A percentile compares a stretch with the other conserved stretches of the same genome.
Conservation (phyloP, 331 rosid species). For the Arachis monticola region DNA sequence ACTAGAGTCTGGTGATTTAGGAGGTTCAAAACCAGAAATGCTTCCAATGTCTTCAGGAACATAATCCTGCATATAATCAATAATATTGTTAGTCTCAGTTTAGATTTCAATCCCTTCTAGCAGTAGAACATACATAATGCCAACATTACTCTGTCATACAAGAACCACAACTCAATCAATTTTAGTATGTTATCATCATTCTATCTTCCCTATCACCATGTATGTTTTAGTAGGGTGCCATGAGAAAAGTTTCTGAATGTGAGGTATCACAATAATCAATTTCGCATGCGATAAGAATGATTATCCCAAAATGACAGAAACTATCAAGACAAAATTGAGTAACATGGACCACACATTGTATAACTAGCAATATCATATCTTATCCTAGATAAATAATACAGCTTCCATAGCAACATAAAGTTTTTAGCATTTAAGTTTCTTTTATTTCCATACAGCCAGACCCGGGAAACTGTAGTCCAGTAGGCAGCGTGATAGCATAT, state of each 20-base stretch:
- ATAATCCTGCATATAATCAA: slow-evolving; percentile 65
- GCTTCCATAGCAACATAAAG: no score
- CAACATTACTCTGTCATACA: slow-evolving; percentile 5
- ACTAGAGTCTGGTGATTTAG: slow-evolving; percentile 89
- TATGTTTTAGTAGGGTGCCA: slow-evolving; percentile 2
- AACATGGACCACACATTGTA: no score
- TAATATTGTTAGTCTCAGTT: slow-evolving; percentile 8
- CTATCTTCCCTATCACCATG: no score
- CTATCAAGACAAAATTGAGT: no score
- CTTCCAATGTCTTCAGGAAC: slow-evolving; percentile 93
- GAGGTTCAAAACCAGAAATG: slow-evolving; percentile 90
- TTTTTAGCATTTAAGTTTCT: no score
- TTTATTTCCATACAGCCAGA: no score
- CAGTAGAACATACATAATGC: slow-evolving; percentile 24
- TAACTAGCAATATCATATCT: no score
- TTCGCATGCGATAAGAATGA: neutral
- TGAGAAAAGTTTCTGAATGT: neutral
- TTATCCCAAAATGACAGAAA: slow-evolving; percentile 1
- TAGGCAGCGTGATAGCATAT: no score
- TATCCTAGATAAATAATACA: no score
- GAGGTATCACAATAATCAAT: neutral
- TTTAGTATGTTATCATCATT: no score
- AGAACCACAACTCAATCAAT: slow-evolving; percentile 18
- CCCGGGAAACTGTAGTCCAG: no score
- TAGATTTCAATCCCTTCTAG: slow-evolving; percentile 6